Evolutionary conservation across 2,329 filamentous ascomycete genomes (phyloP).

Genomic region (Pyricularia pennisetigena): DNA sequence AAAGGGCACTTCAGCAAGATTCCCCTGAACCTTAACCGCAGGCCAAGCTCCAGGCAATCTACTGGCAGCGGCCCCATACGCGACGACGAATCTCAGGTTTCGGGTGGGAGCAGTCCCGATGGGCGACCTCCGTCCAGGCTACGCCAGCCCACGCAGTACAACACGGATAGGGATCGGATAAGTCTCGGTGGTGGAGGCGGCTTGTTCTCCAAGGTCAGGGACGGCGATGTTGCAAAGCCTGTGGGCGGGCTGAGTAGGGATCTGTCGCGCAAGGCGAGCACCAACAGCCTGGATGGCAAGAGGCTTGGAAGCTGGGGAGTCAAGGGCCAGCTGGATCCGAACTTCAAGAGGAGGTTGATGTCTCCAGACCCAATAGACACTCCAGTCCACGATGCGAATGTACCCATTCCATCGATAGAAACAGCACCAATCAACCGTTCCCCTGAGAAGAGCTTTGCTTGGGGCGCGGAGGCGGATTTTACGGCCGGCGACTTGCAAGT

Average conservation of each 20-base stretch:
- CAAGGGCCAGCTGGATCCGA: conserved; percentile 7
- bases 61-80: not conserved
- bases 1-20: conserved; percentile 13
- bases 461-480: conserved; percentile 48
- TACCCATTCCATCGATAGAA: conserved; percentile 24
- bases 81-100: conserved; percentile 7
- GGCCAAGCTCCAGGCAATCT: conserved; percentile 9
- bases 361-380: conserved; percentile 8
- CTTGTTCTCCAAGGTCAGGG: conserved; percentile 24
- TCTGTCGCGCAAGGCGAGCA: conserved; percentile 24
- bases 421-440: conserved; percentile 9
- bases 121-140: conserved; percentile 11
- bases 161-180: conserved; percentile 14
- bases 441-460: conserved; percentile 44
- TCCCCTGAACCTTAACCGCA: conserved; percentile 14
- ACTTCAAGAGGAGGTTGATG: conserved; percentile 12
- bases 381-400: conserved; percentile 1
- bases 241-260: conserved; percentile 22
- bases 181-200: conserved; percentile 16
- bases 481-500: conserved; percentile 45
- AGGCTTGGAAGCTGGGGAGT: conserved; percentile 8
- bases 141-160: conserved; percentile 14
- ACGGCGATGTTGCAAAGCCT: conserved; percentile 19
- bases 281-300: conserved; percentile 18
- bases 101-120: conserved; percentile 8